These are phyloP conservation scores for Colletotrichum destructivum DNA, from an alignment of 2,329 filamentous ascomycete genomes.

Conservation along the genomic window DNA sequence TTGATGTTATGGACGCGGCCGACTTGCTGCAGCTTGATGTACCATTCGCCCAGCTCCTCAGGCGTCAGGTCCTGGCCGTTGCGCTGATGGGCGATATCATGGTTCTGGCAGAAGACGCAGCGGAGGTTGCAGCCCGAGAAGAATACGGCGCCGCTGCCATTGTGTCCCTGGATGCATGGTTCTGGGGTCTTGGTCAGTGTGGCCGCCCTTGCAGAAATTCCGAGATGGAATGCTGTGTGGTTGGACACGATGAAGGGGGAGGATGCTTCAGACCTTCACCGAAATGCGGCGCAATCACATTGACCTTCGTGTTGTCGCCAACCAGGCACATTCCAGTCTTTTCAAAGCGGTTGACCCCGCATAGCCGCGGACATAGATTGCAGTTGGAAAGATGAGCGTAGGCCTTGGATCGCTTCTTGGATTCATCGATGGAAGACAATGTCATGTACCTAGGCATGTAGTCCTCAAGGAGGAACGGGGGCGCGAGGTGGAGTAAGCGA, in stretches of 20 bases:
- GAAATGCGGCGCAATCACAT: slow-evolving; percentile 88
- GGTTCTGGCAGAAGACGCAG: slow-evolving; percentile 86
- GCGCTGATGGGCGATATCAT: slow-evolving; percentile 86
- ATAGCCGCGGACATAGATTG: slow-evolving; percentile 84
- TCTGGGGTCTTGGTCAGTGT: slow-evolving; percentile 61
- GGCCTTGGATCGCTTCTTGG: slow-evolving; percentile 80
- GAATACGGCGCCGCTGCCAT: slow-evolving; percentile 86
- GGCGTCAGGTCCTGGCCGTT: slow-evolving; percentile 85
- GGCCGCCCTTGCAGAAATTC: slow-evolving; percentile 1
- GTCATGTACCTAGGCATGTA: slow-evolving; percentile 82
- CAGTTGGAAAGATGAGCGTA: slow-evolving; percentile 84
- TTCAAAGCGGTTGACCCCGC: slow-evolving; percentile 86
- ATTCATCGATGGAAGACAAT: slow-evolving; percentile 76
- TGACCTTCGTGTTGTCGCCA: slow-evolving; percentile 82
- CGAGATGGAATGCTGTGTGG: background rate
- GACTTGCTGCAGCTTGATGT: slow-evolving; percentile 83
- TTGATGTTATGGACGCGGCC: slow-evolving; percentile 94
- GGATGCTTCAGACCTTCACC: slow-evolving; percentile 71
- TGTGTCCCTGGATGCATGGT: slow-evolving; percentile 85
- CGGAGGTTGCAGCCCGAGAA: slow-evolving; percentile 83
- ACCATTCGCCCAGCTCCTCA: slow-evolving; percentile 86
- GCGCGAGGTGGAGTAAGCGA: slow-evolving; percentile 66
- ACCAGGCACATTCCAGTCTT: slow-evolving; percentile 85
- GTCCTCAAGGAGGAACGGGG: slow-evolving; percentile 79
- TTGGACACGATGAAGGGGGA: background rate